phyloP scores from a whole-genome alignment of 1,284 basidiomycete genomes.

The Mycena sp. region DNA sequence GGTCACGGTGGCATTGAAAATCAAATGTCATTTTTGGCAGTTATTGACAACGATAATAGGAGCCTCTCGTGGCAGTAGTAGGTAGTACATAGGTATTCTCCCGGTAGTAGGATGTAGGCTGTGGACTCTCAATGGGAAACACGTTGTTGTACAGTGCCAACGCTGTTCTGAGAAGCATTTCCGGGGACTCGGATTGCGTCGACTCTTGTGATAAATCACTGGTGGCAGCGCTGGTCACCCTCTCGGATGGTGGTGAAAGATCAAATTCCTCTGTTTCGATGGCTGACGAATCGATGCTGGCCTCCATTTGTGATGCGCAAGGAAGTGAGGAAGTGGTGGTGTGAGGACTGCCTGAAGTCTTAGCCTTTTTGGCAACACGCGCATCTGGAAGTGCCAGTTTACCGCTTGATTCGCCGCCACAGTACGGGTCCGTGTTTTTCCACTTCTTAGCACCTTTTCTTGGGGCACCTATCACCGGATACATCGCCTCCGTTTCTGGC shows the following conservation, averaged over 20 bases:
- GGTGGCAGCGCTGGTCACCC: neutral
- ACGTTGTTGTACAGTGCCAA: neutral
- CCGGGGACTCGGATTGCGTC: neutral
- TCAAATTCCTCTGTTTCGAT: neutral
- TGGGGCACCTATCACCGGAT: constrained; percentile 3
- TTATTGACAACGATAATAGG: neutral
- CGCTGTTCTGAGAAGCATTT: neutral
- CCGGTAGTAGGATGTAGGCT: neutral
- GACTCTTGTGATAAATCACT: too few relatives aligned
- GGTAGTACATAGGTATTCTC: neutral
- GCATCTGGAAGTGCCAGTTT: neutral
- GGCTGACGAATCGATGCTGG: neutral
- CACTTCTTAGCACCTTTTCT: constrained; percentile 4
- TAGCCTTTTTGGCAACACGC: neutral
- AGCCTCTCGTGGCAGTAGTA: neutral
- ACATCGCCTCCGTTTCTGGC: neutral
- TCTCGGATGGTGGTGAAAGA: neutral
- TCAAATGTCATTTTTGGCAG: too few relatives aligned
- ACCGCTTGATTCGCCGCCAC: too few relatives aligned
- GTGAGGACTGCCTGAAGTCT: neutral
- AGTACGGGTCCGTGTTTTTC: neutral
- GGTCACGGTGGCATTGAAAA: too few relatives aligned
- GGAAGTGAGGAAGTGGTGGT: neutral
- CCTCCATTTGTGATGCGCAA: too few relatives aligned
- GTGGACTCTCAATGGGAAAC: neutral